These are phyloP conservation scores for Globisporangium lucens DNA, from an alignment of 352 stramenopile genomes.

Conservation along the genomic window DNA sequence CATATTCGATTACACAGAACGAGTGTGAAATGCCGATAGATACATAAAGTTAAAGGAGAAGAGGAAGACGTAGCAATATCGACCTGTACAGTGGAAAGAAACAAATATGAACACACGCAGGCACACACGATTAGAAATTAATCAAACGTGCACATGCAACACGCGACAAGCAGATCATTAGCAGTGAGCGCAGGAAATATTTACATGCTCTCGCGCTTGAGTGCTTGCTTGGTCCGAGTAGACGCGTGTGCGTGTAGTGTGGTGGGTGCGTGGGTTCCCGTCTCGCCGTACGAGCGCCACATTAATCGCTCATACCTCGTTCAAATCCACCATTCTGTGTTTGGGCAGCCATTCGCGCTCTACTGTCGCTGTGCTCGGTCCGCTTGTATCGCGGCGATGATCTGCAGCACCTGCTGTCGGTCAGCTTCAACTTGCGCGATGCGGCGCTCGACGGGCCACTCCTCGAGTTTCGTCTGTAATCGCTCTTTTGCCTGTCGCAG, in stretches of 20 bases:
- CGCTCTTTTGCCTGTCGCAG: constrained; percentile 48
- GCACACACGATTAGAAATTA: not conserved
- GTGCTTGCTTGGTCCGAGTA: not conserved
- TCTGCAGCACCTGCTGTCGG: constrained; percentile 65
- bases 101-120: not conserved
- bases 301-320: not conserved
- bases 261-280: not conserved
- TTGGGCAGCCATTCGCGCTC: constrained; percentile 2
- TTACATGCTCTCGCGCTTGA: not conserved
- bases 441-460: constrained; percentile 77
- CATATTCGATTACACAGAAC: not conserved
- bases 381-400: constrained; percentile 73
- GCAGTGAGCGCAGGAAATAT: not conserved
- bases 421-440: constrained; percentile 81
- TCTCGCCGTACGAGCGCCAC: not conserved
- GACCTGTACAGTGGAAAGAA: not conserved
- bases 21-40: constrained; percentile 6
- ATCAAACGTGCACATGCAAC: not conserved
- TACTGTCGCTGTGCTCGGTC: constrained; percentile 45
- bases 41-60: constrained; percentile 10
- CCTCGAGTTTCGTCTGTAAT: constrained; percentile 47
- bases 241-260: not conserved
- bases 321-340: not conserved
- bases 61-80: not conserved
- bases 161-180: not conserved